Conservation (phyloP, 1,284 basidiomycete genomes). For the Cystobasidium slooffiae region DNA sequence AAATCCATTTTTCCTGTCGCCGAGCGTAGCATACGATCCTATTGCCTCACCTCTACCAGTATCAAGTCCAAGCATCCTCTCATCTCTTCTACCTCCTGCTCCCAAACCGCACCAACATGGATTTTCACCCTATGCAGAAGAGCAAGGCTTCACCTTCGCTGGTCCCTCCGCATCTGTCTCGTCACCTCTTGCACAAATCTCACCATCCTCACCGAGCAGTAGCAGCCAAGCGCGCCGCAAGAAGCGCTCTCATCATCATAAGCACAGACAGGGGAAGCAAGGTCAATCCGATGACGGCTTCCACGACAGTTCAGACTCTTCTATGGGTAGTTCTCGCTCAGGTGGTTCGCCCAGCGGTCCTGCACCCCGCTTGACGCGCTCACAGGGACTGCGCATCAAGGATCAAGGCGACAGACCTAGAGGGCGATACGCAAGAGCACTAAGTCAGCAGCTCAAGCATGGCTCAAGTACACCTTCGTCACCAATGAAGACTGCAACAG, state of each 20-base stretch:
- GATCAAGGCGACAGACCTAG: constrained; percentile 30
- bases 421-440: constrained; percentile 27
- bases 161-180: constrained; percentile 3
- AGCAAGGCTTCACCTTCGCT: constrained; percentile 9
- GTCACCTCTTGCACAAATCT: constrained; percentile 14
- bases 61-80: background rate
- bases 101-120: constrained; percentile 42
- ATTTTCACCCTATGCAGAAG: constrained; percentile 37
- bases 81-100: constrained; percentile 27
- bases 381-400: constrained; percentile 37
- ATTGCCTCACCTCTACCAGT: constrained; percentile 3
- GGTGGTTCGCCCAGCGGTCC: background rate
- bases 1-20: constrained; percentile 17
- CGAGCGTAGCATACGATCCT: constrained; percentile 20
- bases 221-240: constrained; percentile 3
- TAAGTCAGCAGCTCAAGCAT: constrained; percentile 19
- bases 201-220: constrained; percentile 14
- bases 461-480: background rate
- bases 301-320: constrained; percentile 15
- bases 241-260: constrained; percentile 7
- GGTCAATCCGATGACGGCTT: constrained; percentile 10
- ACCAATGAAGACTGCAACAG: constrained; percentile 34
- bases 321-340: background rate
- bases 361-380: constrained; percentile 28
- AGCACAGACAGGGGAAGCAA: constrained; percentile 11